Percentiles rank a stretch among this genome's conserved stretches.
Evolutionary conservation across 2,329 filamentous ascomycete genomes (phyloP).

Genomic region (Pseudogymnoascus sp.): DNA sequence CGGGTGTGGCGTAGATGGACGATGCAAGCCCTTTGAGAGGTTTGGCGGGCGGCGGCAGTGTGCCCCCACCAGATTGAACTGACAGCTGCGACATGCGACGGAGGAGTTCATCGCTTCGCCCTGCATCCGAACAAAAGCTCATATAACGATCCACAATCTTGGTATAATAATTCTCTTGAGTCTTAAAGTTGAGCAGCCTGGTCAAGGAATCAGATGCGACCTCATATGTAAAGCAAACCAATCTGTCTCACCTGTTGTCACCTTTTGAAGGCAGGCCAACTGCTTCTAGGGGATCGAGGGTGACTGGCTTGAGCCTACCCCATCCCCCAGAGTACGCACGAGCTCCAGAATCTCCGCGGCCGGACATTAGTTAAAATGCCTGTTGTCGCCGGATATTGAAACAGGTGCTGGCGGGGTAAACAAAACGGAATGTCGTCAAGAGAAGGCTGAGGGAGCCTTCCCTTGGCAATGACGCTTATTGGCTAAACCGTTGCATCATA

Average conservation of each 20-base stretch:
- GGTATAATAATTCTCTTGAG: slow-evolving; percentile 78
- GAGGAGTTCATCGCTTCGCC: slow-evolving; percentile 65
- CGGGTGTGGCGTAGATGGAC: slow-evolving; percentile 7
- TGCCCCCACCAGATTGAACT: slow-evolving; percentile 20
- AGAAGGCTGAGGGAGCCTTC: slow-evolving; percentile 1
- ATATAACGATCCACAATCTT: slow-evolving; percentile 85
- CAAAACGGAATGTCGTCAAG: slow-evolving; percentile 3
- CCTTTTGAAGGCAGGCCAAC: slow-evolving; percentile 88
- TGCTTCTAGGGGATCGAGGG: slow-evolving; percentile 68
- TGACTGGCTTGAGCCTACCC: slow-evolving; percentile 65
- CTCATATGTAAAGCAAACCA: slow-evolving; percentile 2
- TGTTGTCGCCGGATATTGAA: slow-evolving; percentile 1
- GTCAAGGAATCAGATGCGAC: slow-evolving; percentile 9
- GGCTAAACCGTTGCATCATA: not conserved
- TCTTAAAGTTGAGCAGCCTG: slow-evolving; percentile 66
- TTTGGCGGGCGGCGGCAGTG: not conserved
- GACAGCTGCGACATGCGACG: slow-evolving; percentile 63
- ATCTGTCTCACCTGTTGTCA: slow-evolving; percentile 61
- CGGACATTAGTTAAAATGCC: slow-evolving; percentile 7
- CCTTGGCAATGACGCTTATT: not conserved
- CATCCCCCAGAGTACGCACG: slow-evolving; percentile 46
- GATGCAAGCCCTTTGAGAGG: slow-evolving; percentile 10
- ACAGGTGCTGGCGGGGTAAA: not conserved
- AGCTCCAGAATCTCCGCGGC: slow-evolving; percentile 15
- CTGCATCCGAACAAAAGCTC: slow-evolving; percentile 72